Base-by-base conservation (phyloP, 139 green algal genomes). In the Chlorella ohadii region DNA sequence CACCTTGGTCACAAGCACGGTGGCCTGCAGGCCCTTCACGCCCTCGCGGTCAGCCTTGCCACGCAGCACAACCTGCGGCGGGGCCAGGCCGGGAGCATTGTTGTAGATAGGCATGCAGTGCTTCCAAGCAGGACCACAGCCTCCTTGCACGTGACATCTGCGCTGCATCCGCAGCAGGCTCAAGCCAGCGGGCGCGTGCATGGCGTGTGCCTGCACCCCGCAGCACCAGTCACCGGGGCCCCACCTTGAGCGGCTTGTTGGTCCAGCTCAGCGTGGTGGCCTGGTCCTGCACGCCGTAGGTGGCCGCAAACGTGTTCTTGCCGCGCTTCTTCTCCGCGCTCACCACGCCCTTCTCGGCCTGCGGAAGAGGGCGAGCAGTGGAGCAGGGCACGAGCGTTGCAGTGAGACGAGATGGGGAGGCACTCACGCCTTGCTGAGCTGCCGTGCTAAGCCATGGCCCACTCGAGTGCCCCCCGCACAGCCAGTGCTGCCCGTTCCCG, bases 171-270 rank as follows among this genome's bases (percentile, higher is more conserved):
- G 12, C 31, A 41, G 1, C 64, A 27, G 2, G 15, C 4, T 6
- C 64, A 17, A 0, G 31, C 13, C 4, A 38, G 63, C 28, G 11
- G 28, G 63, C 4, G 0, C 28, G n/a, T n/a, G 57, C 12, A 19
- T 4, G 57, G 57, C 27, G 57, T 19, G 12, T 31, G 27, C 13
- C 3, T 28, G 2, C 59, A 31, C 25, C 17, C 31, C 20, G 2
- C 13, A 22, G 20, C 59, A 66, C 25, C 59, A 66, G 59, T 2
- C 68, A 55, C 7, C 19, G 6, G 28, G 36, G 6, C 16, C 72
- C 47, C 57, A 82, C 83, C 83, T 87, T 87, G 74, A 78, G 57
- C 7, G 83, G 83, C 83, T 87, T 87, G 74, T 23, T 31, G 56
- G 64, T 66, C 84, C 84, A 88, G 51, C 25, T 79, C 13, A 88